Conservation (phyloP, 108 stramenopile species). For the Aurantiochytrium sp. region DNA sequence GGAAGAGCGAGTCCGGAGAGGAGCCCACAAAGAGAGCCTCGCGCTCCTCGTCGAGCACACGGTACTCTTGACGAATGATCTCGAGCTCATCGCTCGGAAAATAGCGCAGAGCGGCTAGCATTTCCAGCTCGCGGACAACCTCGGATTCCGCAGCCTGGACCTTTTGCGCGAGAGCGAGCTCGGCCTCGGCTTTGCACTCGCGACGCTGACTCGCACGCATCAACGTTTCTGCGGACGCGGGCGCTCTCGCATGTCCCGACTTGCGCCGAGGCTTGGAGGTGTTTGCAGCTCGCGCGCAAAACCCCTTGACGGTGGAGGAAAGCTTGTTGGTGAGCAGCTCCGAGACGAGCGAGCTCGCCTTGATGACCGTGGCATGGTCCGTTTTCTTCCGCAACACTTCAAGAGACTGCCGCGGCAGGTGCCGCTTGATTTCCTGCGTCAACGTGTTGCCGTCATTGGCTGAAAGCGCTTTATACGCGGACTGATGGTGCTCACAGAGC, state of each 20-base stretch:
- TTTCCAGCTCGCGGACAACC: neutral
- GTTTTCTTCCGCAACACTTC: neutral
- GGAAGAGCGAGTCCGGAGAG: neutral
- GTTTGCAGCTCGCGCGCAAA: constrained; percentile 5
- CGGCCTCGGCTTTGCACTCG: neutral
- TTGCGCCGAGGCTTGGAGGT: neutral
- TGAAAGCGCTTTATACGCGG: neutral
- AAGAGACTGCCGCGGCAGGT: neutral
- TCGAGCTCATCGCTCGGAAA: neutral
- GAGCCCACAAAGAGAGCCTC: neutral
- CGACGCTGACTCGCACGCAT: neutral
- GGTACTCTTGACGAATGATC: constrained; percentile 10
- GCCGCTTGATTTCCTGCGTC: neutral
- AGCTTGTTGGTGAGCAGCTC: neutral
- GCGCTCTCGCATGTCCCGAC: neutral
- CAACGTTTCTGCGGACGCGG: neutral
- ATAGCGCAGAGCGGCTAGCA: neutral
- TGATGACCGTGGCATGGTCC: neutral
- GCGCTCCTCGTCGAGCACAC: neutral
- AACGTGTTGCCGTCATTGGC: neutral
- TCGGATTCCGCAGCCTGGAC: neutral
- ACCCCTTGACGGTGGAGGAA: neutral
- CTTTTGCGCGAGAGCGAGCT: neutral
- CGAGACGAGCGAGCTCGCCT: constrained; percentile 17
- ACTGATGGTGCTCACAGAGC: neutral